Evolutionary conservation across 1,139 yeast genomes (phyloP), one percentile per base, ranked within the genome.

Genomic region (Suhomyces wounanorum): DNA sequence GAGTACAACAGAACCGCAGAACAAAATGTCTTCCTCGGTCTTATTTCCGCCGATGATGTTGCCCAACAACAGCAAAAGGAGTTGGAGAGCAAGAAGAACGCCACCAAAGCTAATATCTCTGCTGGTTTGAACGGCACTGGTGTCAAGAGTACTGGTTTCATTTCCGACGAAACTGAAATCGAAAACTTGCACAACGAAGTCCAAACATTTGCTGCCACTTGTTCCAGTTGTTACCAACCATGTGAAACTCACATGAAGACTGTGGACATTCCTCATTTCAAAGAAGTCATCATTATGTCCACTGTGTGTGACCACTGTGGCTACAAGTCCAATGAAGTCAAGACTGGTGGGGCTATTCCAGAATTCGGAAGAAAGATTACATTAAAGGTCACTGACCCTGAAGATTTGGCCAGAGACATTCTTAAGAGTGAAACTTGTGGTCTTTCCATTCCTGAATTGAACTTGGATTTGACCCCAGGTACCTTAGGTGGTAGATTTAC

Each of bases 401-500:
- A 90, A 59, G 99, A 95, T 73, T 78, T 95, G 63, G 87, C 96
- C 26, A 84, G 99, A 73, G 99, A 95, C 68, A 88, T 95, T 55
- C 80, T 95, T 61, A 95, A 95, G 73, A 87, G 96, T 18, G 99
- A 95, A 74, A 87, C 97, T 17, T 94, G 98, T 74, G 88, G 94
- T 8, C 68, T 95, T 70, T 72, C 69, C 17, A 80, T 94, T 52
- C 99, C 99, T 7, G 99, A 95, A 71, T 78, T 95, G 54, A 84
- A 83, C 65, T 80, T 95, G 59, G 99, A 95, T 68, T 82, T 95
- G 60, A 90, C 95, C 14, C 95, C 97, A 38, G 99, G 99, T 54
- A 95, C 99, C 13, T 78, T 95, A 50, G 99, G 99, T 54, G 99
- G 99, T 49, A 82, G 99, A 65, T 95, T 95, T 75, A 95, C 99